Percentiles rank a stretch among this genome's conserved stretches.
These are phyloP conservation scores for Pichia sp. DNA, from an alignment of 1,139 yeast genomes.

Conservation along the genomic window DNA sequence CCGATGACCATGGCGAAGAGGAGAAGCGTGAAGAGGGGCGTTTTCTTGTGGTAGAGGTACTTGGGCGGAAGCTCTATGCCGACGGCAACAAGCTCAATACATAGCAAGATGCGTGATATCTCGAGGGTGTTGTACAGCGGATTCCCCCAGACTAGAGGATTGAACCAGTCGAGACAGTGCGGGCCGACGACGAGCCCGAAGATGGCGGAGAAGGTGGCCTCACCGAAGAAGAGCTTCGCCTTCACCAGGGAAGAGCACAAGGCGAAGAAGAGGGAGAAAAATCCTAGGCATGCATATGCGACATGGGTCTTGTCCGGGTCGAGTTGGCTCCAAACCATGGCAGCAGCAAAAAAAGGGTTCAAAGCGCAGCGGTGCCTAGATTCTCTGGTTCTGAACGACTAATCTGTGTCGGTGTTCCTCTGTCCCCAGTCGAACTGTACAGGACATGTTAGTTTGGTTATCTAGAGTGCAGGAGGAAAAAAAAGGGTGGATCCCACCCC, in stretches of 20 bases:
- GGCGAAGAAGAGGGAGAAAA: slow-evolving; percentile 81
- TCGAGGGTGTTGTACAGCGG: slow-evolving; percentile 81
- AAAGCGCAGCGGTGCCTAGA: too few relatives aligned
- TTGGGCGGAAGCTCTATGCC: slow-evolving; percentile 94
- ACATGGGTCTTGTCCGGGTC: slow-evolving; percentile 53
- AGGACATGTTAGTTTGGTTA: too few relatives aligned
- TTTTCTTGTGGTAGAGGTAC: slow-evolving; percentile 87
- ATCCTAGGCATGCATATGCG: slow-evolving; percentile 89
- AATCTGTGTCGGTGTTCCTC: too few relatives aligned
- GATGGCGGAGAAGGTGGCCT: slow-evolving; percentile 87
- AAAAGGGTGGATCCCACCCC: too few relatives aligned
- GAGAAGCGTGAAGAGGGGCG: slow-evolving; percentile 71
- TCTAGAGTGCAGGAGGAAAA: too few relatives aligned
- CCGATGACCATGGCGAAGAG: slow-evolving; percentile 94
- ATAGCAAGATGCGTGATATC: slow-evolving; percentile 78
- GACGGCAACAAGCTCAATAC: slow-evolving; percentile 93
- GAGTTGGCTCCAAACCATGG: slow-evolving; percentile 31
- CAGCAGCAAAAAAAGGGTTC: slow-evolving; percentile 6
- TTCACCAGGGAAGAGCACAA: slow-evolving; percentile 85
- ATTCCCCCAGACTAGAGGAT: slow-evolving; percentile 91
- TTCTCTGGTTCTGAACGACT: too few relatives aligned
- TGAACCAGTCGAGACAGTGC: slow-evolving; percentile 82
- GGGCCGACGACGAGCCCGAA: slow-evolving; percentile 94
- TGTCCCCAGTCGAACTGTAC: too few relatives aligned
- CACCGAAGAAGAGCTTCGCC: slow-evolving; percentile 86